Base-by-base conservation (phyloP, 2,329 filamentous ascomycete genomes). In the Fonsecaea monophora region DNA sequence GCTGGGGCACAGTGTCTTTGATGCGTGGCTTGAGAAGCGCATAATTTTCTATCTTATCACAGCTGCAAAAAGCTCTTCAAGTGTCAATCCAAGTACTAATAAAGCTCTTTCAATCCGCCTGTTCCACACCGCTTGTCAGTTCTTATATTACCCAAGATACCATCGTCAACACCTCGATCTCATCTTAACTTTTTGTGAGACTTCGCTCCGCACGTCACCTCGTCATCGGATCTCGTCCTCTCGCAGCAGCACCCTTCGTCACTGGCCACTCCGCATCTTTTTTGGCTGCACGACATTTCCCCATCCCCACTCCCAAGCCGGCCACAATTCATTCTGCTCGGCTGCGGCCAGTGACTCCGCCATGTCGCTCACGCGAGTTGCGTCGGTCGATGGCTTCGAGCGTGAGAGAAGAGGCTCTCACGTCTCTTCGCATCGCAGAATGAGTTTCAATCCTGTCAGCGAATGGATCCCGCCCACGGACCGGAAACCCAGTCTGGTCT, bases 311-410 rank as follows among this genome's bases (percentile, higher is more conserved):
- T 32, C 45, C 40, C 40, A 37, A 38, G 21, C 40, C 62, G 37
- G 38, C 57, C 45, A 65, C 15, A 21, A 37, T n/a, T 34, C 56
- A 60, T 21, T 50, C 58, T 48, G 15, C 48, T 45, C 40, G 48
- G 53, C 38, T 34, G 32, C 18, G 48, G 53, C 13, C n/a, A 60
- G 50, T 18, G 21, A 25, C 12, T 13, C 54, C 68, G 75, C 63
- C 25, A 82, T 82, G 80, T 81, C 80, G 56, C 73, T 82, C 15
- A 76, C 75, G 58, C 78, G 80, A 62, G 74, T 81, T 53, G 76
- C 78, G 40, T 82, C 80, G 48, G 71, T 81, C n/a, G 79, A 82
- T 70, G 78, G 78, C 53, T 81, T 79, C 76, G 79, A 80, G 50
- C 76, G 77, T 32, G 69, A 68, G 62, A 62, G 53, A 71, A 73